These are phyloP conservation scores for Arabidopsis hybrid DNA, from an alignment of 441 rosid species.

Conservation along the genomic window DNA sequence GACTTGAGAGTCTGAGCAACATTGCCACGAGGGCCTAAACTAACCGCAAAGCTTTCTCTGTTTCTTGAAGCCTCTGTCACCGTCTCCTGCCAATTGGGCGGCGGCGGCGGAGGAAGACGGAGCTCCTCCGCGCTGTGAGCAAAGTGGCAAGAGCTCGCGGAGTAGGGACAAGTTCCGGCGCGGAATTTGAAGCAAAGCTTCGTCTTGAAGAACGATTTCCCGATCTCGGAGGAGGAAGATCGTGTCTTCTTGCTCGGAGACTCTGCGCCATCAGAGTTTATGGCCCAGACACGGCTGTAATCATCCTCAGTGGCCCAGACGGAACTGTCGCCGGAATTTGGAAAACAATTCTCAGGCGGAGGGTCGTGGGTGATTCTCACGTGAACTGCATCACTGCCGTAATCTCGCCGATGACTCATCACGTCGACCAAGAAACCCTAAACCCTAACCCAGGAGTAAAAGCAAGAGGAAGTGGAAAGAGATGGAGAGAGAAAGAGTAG, in stretches of 20 bases:
- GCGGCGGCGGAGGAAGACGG: slow-evolving; percentile 74
- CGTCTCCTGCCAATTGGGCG: slow-evolving; percentile 77
- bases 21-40: slow-evolving; percentile 72
- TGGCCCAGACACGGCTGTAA: slow-evolving; percentile 48
- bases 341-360: slow-evolving; percentile 60
- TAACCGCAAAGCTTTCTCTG: slow-evolving; percentile 81
- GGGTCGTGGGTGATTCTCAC: slow-evolving; percentile 53
- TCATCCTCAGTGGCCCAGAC: slow-evolving; percentile 90
- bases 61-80: slow-evolving; percentile 71
- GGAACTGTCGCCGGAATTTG: slow-evolving; percentile 49
- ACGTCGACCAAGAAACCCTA: slow-evolving; percentile 14
- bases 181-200: slow-evolving; percentile 84
- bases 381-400: slow-evolving; percentile 67
- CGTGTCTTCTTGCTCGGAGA: slow-evolving; percentile 75
- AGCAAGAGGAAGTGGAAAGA: background rate
- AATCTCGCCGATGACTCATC: slow-evolving; percentile 68
- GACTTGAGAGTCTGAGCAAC: slow-evolving; percentile 36
- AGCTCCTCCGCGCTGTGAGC: slow-evolving; percentile 95
- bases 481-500: slow-evolving; percentile 3
- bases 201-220: slow-evolving; percentile 85
- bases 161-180: slow-evolving; percentile 80
- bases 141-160: slow-evolving; percentile 69
- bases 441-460: slow-evolving; percentile 37
- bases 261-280: slow-evolving; percentile 48
- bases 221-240: slow-evolving; percentile 54